These are phyloP conservation scores for Cladochytrium replicatum DNA, from an alignment of 192 early-diverging fungal genomes.

Conservation along the genomic window DNA sequence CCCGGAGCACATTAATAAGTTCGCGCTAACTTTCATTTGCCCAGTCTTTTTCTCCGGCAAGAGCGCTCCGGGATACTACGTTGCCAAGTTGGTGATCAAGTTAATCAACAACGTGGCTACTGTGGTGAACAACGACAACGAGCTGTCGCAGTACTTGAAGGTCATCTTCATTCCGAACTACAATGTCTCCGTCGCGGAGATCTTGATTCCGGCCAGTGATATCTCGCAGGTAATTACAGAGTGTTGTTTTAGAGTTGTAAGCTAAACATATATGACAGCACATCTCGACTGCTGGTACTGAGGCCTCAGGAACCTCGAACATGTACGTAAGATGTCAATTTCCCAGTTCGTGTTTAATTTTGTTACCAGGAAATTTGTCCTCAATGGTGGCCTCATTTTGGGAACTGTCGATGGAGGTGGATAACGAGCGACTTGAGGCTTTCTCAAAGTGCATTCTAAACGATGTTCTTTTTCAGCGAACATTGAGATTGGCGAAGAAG, in stretches of 20 bases:
- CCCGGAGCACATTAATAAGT: too few species aligned
- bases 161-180: constrained; percentile 97
- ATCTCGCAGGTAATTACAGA: too few species aligned
- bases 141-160: constrained; percentile 75
- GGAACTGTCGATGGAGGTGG: constrained; percentile 87
- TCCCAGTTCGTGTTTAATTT: not conserved
- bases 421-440: not conserved
- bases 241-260: too few species aligned
- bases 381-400: constrained; percentile 96
- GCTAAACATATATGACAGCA: too few species aligned
- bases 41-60: constrained; percentile 96
- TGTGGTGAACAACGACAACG: constrained; percentile 77
- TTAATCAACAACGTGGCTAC: constrained; percentile 90
- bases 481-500: constrained; percentile 95
- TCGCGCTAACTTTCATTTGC: too few species aligned
- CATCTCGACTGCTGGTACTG: constrained; percentile 98
- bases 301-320: constrained; percentile 98
- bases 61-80: constrained; percentile 95
- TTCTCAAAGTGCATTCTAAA: constrained; percentile 7
- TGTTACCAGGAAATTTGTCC: constrained; percentile 84
- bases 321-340: constrained; percentile 39
- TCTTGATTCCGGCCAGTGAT: constrained; percentile 94
- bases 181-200: constrained; percentile 92
- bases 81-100: constrained; percentile 98
- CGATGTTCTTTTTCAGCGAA: constrained; percentile 59